Evolutionary conservation across 768 basidiomycete species (phyloP), one percentile per base, ranked within the genome.

Genomic region (Tulasnella sp.): DNA sequence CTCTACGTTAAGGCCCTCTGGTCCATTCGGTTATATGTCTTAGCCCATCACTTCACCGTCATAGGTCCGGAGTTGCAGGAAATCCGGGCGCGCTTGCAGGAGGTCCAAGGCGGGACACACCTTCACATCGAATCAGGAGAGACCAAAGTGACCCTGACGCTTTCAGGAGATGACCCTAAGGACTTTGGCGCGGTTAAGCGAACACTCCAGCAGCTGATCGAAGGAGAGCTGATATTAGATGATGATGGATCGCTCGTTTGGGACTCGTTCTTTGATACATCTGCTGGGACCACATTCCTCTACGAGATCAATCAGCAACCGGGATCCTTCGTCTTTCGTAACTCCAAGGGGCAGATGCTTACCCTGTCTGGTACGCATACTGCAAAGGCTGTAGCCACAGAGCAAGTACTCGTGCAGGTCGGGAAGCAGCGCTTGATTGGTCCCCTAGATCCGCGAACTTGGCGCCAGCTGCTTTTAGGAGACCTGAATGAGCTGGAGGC

Each of bases 231-330:
- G 2, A n/a, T 48, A 68, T 5, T 86, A 32, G 74, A 70, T 26
- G 65, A 77, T 17, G 75, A 80, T 47, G 79, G 76, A 27, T 77
- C 77, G 42, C 70, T 75, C 1, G 71, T 78, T 7, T 90, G 86
- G 86, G 83, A 88, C 61, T 71, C 74, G 3, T 88, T 80, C 69
- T 83, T 90, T 15, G 15, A n/a, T 61, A 66, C 67, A 21, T 63
- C 73, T 3, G 60, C 64, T 0, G 69, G 69, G 4, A 85, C 85
- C 0, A 42, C 49, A 0, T 21, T 51, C n/a, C 15, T 43, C 17
- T 26, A 21, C 26, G 4, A 34, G 3, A n/a, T 27, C 3, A 41
- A 19, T n/a, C 34, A 27, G 7, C 29, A 41, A 0, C 13, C 19
- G 17, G 24, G 34, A 19, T 47, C 32, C 5, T 42, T 32, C n/a